These are phyloP conservation scores for Blakeslea trispora DNA, from an alignment of 371 early-diverging fungal genomes.

Conservation along the genomic window DNA sequence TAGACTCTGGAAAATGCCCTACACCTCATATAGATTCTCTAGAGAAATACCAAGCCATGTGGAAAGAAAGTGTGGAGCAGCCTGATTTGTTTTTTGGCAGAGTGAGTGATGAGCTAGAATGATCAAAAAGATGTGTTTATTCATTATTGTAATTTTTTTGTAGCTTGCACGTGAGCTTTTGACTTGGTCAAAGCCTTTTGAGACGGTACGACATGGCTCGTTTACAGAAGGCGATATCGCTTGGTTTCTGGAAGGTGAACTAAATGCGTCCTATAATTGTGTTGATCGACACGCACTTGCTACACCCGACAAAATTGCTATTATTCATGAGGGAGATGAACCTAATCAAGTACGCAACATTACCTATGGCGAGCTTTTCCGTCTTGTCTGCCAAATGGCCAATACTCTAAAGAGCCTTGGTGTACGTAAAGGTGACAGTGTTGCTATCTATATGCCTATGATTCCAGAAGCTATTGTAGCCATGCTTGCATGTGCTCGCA, in stretches of 20 bases:
- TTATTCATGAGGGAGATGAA: slow-evolving; percentile 91
- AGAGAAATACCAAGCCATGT: slow-evolving; percentile 72
- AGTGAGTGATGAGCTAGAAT: slow-evolving; percentile 36
- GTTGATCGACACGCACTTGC: slow-evolving; percentile 89
- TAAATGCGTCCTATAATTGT: slow-evolving; percentile 96
- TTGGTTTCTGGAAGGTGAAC: slow-evolving; percentile 93
- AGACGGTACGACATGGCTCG: slow-evolving; percentile 60
- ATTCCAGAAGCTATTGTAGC: slow-evolving; percentile 91
- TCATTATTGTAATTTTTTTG: not conserved
- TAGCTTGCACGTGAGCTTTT: slow-evolving; percentile 75
- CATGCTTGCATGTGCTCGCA: slow-evolving; percentile 92
- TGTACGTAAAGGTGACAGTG: slow-evolving; percentile 88
- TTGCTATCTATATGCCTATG: slow-evolving; percentile 98
- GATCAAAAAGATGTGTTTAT: not conserved
- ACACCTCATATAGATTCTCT: slow-evolving; percentile 69
- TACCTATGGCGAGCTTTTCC: slow-evolving; percentile 85
- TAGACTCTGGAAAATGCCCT: slow-evolving; percentile 50
- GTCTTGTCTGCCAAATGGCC: slow-evolving; percentile 81
- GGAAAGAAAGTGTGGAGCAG: slow-evolving; percentile 72
- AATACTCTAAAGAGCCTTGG: slow-evolving; percentile 79
- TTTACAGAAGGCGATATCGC: slow-evolving; percentile 77
- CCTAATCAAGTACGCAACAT: slow-evolving; percentile 72
- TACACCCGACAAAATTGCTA: slow-evolving; percentile 74
- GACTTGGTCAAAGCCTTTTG: slow-evolving; percentile 77
- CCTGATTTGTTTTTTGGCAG: slow-evolving; percentile 80